These are phyloP conservation scores for Epichloe baconii DNA, from an alignment of 2,329 filamentous ascomycete species.

Conservation along the genomic window DNA sequence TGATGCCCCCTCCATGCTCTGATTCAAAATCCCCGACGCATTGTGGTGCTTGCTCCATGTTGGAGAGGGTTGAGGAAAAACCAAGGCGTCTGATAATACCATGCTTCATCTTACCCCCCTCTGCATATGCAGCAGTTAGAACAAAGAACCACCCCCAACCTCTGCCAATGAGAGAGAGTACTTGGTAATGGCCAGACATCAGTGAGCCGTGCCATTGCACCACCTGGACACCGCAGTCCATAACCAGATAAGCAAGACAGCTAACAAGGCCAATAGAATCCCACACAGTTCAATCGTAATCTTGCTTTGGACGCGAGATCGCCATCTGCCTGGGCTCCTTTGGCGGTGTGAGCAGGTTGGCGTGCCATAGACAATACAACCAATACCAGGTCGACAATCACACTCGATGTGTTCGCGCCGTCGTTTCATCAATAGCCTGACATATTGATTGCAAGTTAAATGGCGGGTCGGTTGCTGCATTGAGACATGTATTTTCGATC, in stretches of 20 bases:
- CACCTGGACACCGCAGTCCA: not conserved
- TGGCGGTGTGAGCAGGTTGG: conserved; percentile 31
- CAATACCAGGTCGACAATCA: conserved; percentile 41
- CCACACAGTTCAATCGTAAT: conserved; percentile 37
- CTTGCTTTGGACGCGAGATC: conserved; percentile 29
- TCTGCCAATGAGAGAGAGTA: too few relatives aligned
- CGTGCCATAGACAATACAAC: conserved; percentile 42
- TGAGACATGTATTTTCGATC: not conserved
- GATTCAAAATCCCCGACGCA: too few relatives aligned
- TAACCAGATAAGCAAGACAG: conserved; percentile 12
- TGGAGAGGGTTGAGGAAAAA: too few relatives aligned
- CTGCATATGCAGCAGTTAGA: too few relatives aligned
- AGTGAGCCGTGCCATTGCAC: not conserved
- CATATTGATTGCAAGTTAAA: not conserved
- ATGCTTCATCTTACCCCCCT: too few relatives aligned
- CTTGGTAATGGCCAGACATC: not conserved
- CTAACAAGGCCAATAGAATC: conserved; percentile 29
- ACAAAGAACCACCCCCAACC: too few relatives aligned
- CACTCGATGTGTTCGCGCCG: conserved; percentile 49
- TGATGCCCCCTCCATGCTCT: too few relatives aligned
- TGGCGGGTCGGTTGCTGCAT: too few relatives aligned
- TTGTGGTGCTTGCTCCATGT: too few relatives aligned
- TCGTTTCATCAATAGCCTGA: conserved; percentile 43
- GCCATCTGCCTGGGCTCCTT: conserved; percentile 31
- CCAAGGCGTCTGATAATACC: too few relatives aligned